Base-by-base conservation (phyloP, 2,329 filamentous ascomycete genomes). In the Alternaria triticina region DNA sequence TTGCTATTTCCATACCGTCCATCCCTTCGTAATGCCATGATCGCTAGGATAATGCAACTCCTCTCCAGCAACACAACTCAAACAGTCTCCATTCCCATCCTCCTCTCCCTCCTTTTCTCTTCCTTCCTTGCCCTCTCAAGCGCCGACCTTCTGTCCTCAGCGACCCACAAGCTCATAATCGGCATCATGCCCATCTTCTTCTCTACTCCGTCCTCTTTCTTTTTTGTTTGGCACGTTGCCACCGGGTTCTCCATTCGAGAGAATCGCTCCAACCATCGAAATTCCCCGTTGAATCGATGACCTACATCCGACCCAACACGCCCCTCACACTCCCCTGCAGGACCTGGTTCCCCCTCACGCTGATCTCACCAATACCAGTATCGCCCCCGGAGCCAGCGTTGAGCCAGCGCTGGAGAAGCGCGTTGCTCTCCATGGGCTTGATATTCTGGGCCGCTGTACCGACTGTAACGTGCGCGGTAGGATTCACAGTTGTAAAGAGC, bases 371-470 rank as follows among this genome's bases (percentile, higher is more conserved):
- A 59, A 89, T 87, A 0, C 86, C 87, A 5, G 79, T 85, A n/a
- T 80, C 76, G 7, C 78, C 81, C 3, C 75, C 85, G 74, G 79
- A 84, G 0, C 88, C 88, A 54, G 82, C 79, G 66, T 90, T 85
- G 65, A 96, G 76, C 95, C 95, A 98, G 63, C 84, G 84, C 67
- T 85, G 85, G 61, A 99, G 80, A 74, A 99, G 72, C 62, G 93
- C 90, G 76, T 99, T 99, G 82, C 94, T 97, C 83, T 99, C 95
- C 80, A 92, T 94, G 0, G 96, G 95, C 83, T 97, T 98, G 73
- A 98, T 88, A 8, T 84, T 80, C 50, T 85, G 80, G 68, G 89
- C 87, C 10, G 89, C 88, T 0, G 96, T 99, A 20, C 96, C 96
- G 8, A 98, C 85, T 0, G 96, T 99, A 63, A 99, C 88, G 77